Evolutionary conservation across 169 alveolate species (phyloP), one percentile per base, ranked within the genome.

Genomic region (Pseudocohnilembus persalinus): DNA sequence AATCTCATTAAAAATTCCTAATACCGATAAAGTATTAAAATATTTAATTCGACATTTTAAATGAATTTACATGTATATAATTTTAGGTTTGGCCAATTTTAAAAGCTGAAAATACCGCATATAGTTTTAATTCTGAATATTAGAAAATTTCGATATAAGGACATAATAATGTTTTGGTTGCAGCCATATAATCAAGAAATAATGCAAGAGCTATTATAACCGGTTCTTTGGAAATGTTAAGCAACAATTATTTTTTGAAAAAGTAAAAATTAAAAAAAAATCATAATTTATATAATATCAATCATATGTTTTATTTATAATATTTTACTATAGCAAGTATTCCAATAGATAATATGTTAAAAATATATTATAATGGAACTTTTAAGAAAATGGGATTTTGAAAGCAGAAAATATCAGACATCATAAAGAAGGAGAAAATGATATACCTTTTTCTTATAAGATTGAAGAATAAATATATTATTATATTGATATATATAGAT

Each of bases 181-280:
- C 87, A 32, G 90, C 87, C 30, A 81, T 29, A 29, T 80, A 86
- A 76, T 86, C 87, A 27, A 74, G 90, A 80, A 86, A 86, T 64
- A 80, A 86, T 79, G 90, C 90, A n/a, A 79, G 90, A 80, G 83
- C 83, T 74, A 79, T 86, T 49, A 35, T 79, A 26, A 86, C 90
- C 28, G 90, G 90, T 15, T 49, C 83, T n/a, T 73, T 78, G 31
- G 90, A 86, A 63, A 75, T 86, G 74, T 86, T 86, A 29, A 75
- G 87, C 68, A 82, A 86, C 65, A 83, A 86, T 74, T 86, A 33
- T 77, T 75, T 33, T 64, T 49, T 49, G 31, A 75, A 35, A 31
- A 74, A 86, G 80, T 63, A 77, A 0, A 72, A 24, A 31, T 78
- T 72, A 33, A 77, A 76, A 33, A 27, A 33, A 77, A 0, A 34